phyloP scores from a whole-genome alignment of 2,329 filamentous ascomycete genomes.

The Colletotrichum higginsianum region DNA sequence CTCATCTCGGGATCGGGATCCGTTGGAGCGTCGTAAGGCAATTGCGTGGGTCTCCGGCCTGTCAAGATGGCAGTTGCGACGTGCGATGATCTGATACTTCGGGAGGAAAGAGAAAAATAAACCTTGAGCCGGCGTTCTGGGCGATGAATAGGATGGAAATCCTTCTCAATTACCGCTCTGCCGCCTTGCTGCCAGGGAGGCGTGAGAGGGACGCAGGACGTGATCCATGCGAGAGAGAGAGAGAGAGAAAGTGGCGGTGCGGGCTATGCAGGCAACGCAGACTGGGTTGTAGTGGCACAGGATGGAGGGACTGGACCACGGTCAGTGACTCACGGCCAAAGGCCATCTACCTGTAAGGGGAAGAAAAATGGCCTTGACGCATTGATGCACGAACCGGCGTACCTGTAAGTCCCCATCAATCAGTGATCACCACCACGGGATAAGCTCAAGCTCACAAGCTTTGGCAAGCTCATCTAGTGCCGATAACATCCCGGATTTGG shows the following conservation, averaged over 20 bases:
- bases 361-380: neutral
- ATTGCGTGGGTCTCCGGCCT: neutral
- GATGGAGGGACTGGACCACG: neutral
- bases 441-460: slow-evolving; percentile 15
- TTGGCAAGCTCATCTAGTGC: neutral
- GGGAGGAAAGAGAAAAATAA: neutral
- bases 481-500: neutral
- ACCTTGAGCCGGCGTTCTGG: neutral
- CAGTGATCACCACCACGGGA: neutral
- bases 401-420: neutral
- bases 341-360: neutral
- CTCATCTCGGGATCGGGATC: neutral
- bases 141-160: neutral
- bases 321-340: slow-evolving; percentile 9
- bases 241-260: neutral
- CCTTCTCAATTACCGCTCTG: neutral
- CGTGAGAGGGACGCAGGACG: no score
- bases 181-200: neutral
- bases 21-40: neutral
- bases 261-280: neutral
- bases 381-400: neutral
- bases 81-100: neutral
- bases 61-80: neutral
- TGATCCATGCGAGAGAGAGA: neutral
- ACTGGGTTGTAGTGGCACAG: neutral